A percentile compares a stretch with the other conserved stretches of the same genome.
These are phyloP conservation scores for Kluyveromyces starmeri DNA, from an alignment of 805 yeast species.

Conservation along the genomic window DNA sequence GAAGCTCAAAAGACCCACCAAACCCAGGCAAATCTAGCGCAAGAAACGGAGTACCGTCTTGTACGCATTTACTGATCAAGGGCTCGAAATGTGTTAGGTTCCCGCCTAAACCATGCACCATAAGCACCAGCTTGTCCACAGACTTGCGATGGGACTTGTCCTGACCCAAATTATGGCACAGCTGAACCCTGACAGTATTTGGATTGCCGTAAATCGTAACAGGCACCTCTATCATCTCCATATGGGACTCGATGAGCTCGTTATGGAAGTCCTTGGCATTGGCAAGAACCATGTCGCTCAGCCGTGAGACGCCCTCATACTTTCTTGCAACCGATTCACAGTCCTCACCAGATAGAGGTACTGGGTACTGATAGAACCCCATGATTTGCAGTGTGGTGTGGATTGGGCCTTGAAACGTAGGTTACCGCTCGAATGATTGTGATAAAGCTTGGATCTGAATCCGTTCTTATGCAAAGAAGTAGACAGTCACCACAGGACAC, in stretches of 20 bases:
- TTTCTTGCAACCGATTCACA: slow-evolving; percentile 13
- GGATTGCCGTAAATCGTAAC: too few species aligned
- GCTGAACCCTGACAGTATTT: slow-evolving; percentile 11
- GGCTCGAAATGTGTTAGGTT: slow-evolving; percentile 79
- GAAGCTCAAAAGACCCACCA: slow-evolving; percentile 40
- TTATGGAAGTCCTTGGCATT: slow-evolving; percentile 18
- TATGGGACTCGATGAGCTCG: slow-evolving; percentile 15
- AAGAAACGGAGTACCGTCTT: slow-evolving; percentile 53
- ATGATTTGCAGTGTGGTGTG: too few species aligned
- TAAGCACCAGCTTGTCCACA: slow-evolving; percentile 25
- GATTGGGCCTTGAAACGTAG: too few species aligned
- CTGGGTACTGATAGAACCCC: slow-evolving; percentile 4
- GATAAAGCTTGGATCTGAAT: neutral
- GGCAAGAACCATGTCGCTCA: slow-evolving; percentile 8
- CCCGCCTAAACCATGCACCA: slow-evolving; percentile 89
- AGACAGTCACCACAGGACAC: too few species aligned
- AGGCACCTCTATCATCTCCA: slow-evolving; percentile 7
- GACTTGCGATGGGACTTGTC: neutral
- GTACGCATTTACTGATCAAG: slow-evolving; percentile 46
- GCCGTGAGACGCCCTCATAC: slow-evolving; percentile 11
- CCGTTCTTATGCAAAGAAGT: neutral
- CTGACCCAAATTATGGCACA: slow-evolving; percentile 18
- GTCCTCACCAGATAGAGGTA: slow-evolving; percentile 15
- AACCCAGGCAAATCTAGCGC: slow-evolving; percentile 85
- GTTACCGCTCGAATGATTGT: too few species aligned